These are phyloP conservation scores for Aspergillus ibericus DNA, from an alignment of 2,329 filamentous ascomycete species.

Conservation along the genomic window DNA sequence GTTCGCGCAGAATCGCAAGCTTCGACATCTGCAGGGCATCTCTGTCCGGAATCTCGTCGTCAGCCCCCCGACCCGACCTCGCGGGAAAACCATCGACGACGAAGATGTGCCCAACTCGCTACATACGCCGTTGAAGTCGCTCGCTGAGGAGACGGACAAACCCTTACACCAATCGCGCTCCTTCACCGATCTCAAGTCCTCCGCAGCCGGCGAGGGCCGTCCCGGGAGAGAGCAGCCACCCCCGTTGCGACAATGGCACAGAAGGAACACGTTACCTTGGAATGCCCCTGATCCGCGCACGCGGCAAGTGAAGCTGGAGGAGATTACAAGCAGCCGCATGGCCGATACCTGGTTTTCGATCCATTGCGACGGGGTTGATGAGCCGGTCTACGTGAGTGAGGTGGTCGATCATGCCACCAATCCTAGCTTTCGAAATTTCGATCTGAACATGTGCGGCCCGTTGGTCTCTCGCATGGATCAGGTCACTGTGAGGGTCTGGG, in stretches of 20 bases:
- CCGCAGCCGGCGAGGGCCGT: slow-evolving; percentile 2
- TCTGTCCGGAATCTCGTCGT: slow-evolving; percentile 84
- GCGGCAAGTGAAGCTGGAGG: slow-evolving; percentile 74
- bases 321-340: slow-evolving; percentile 68
- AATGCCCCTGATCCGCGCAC: slow-evolving; percentile 57
- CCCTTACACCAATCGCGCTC: slow-evolving; percentile 60
- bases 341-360: slow-evolving; percentile 89
- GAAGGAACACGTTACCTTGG: slow-evolving; percentile 65
- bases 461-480: slow-evolving; percentile 64
- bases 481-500: slow-evolving; percentile 74
- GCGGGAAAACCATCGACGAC: slow-evolving; percentile 69
- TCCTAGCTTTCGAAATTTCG: slow-evolving; percentile 84
- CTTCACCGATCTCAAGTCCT: slow-evolving; percentile 53
- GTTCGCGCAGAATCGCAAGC: slow-evolving; percentile 69
- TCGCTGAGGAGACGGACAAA: slow-evolving; percentile 52
- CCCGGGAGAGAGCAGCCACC: slow-evolving; percentile 17
- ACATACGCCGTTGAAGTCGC: slow-evolving; percentile 67
- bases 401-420: slow-evolving; percentile 78
- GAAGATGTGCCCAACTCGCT: slow-evolving; percentile 68
- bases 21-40: slow-evolving; percentile 84
- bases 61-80: slow-evolving; percentile 51
- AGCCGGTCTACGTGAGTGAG: slow-evolving; percentile 90
- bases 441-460: slow-evolving; percentile 65
- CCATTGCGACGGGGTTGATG: slow-evolving; percentile 64
- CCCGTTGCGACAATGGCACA: slow-evolving; percentile 34